Percentiles rank a stretch among this genome's conserved stretches.
phyloP scores from a whole-genome alignment of 306 rosid species.

The Gynostemma pentaphyllum region DNA sequence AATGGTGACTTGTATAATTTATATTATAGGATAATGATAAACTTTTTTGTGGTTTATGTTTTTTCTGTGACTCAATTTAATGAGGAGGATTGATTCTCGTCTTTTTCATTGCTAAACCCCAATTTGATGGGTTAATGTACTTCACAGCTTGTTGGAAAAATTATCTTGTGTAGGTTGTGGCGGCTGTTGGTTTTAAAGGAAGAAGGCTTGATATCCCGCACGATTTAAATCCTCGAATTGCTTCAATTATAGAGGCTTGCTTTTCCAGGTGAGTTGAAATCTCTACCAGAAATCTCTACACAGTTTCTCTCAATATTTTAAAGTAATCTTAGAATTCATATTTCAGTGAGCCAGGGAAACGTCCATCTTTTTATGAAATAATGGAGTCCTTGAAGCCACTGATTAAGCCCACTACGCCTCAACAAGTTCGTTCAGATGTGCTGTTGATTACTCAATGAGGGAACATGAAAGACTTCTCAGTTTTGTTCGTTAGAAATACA shows the following conservation, averaged over 20 bases:
- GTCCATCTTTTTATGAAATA: constrained; percentile 76
- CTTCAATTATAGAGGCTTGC: constrained; percentile 78
- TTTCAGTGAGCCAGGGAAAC: constrained; percentile 83
- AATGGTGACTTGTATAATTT: background rate
- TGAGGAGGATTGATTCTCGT: background rate
- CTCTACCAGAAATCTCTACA: background rate
- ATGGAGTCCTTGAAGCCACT: constrained; percentile 79
- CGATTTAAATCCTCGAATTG: constrained; percentile 64
- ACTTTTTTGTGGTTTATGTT: background rate
- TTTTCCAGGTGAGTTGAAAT: constrained; percentile 75
- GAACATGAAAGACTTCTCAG: constrained; percentile 6
- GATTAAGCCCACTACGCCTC: constrained; percentile 64
- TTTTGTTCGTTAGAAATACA: constrained; percentile 19
- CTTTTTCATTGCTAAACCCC: background rate
- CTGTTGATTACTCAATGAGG: constrained; percentile 40
- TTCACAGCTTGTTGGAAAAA: background rate
- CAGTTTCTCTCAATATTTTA: background rate
- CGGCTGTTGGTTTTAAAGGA: constrained; percentile 84
- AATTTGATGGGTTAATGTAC: background rate
- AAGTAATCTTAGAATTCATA: background rate
- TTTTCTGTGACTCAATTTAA: background rate
- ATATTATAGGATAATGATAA: background rate
- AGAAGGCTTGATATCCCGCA: constrained; percentile 85
- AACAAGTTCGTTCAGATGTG: constrained; percentile 49
- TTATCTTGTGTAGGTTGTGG: constrained; percentile 49